Evolutionary conservation across 2,329 filamentous ascomycete genomes (phyloP), one percentile per base, ranked within the genome.

Genomic region (Aspergillus amoenus): DNA sequence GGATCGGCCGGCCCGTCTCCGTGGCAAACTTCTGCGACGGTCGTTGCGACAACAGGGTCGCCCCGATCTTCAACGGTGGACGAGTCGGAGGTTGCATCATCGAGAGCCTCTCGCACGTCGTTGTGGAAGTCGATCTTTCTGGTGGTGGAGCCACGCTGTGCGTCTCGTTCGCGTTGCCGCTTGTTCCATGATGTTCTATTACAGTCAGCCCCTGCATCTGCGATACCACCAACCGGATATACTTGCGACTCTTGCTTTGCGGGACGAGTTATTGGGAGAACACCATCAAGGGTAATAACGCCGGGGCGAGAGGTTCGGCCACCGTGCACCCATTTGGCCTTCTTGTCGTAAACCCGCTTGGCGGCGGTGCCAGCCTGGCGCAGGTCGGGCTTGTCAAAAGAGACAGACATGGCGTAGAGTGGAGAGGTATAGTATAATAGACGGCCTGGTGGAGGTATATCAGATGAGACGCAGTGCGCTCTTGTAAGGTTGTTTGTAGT

Each of bases 351-450:
- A 56, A 68, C 66, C 30, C 75, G 69, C 57, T 76, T 73, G 60
- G 63, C 80, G 64, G 82, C 80, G 66, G 79, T 80, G 67, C 81
- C 77, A 63, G 73, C 73, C 70, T 78, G 79, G 68, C 83, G 82
- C 61, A 85, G 76, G 68, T 86, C 83, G 69, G 73, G 69, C 65
- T 77, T 78, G 55, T 73, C 70, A 66, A 78, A 73, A 68, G 75
- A 71, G 70, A 66, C 67, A 46, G 63, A 64, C 47, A 63, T 63
- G 65, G 65, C 15, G 34, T 37, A 37, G 34, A n/a, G 13, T 5
- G 13, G 6, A 40, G n/a, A 17, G 24, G 42, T 40, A 8, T n/a
- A 13, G n/a, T 49, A 43, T 30, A 24, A 30, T 40, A 37, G 5
- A 37, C 7, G 6, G 15, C 11, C 9, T 13, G 13, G 32, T 34